Evolutionary conservation across 106 monocot genomes (phyloP).

Genomic region (Chionographis japonica): DNA sequence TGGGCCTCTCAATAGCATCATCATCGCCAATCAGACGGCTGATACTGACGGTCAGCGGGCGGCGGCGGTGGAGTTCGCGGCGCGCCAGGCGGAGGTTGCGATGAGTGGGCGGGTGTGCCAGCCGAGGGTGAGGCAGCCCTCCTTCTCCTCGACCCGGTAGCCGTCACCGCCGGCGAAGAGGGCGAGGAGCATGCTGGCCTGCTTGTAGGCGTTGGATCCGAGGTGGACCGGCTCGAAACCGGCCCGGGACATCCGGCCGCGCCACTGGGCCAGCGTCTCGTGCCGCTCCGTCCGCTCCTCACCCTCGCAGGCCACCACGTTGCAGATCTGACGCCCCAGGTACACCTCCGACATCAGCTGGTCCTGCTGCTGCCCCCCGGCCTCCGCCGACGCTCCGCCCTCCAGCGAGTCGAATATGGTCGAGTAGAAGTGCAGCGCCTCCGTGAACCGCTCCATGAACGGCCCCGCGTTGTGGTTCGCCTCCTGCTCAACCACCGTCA

Average conservation of each 20-base stretch:
- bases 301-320: constrained; percentile 93
- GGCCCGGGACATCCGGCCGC: constrained; percentile 35
- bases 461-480: constrained; percentile 75
- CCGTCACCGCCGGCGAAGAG: constrained; percentile 79
- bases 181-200: constrained; percentile 82
- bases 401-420: constrained; percentile 96
- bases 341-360: constrained; percentile 72
- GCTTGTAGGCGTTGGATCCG: constrained; percentile 88
- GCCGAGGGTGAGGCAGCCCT: constrained; percentile 85
- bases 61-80: not conserved
- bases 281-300: constrained; percentile 72
- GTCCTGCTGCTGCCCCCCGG: constrained; percentile 22
- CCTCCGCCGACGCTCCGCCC: constrained; percentile 20
- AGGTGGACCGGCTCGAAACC: constrained; percentile 68
- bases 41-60: no score
- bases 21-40: no score
- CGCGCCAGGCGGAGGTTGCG: constrained; percentile 87
- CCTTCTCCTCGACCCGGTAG: constrained; percentile 81
- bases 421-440: constrained; percentile 93
- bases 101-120: constrained; percentile 94
- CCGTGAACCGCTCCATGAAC: constrained; percentile 83
- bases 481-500: constrained; percentile 88
- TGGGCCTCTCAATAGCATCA: no score
- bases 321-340: constrained; percentile 80
- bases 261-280: constrained; percentile 74